Evolutionary conservation across 139 green algal genomes (phyloP).

Genomic region (Tetratostichococcus sp.): DNA sequence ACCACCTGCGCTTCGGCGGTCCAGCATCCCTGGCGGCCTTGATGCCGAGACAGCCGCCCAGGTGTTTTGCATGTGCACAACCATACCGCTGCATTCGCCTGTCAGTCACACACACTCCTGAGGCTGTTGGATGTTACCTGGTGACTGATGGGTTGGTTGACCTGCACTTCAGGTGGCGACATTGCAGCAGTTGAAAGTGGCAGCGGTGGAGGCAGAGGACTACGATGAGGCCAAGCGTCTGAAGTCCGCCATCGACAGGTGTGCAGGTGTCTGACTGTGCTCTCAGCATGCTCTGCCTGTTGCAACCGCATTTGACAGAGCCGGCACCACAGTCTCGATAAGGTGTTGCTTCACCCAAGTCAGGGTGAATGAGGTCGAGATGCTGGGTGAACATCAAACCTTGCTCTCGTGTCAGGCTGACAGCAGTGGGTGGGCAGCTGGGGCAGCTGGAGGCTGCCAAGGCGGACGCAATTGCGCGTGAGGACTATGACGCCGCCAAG

Average conservation of each 20-base stretch:
- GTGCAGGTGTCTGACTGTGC: no score
- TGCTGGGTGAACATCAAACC: no score
- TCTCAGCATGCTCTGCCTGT: no score
- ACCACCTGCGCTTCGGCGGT: no score
- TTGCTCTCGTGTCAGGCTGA: background rate
- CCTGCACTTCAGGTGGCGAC: slow-evolving; percentile 57
- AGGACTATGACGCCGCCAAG: slow-evolving; percentile 95
- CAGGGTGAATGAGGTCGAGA: no score
- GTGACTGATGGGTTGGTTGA: no score
- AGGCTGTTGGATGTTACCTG: no score
- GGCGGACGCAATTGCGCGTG: slow-evolving; percentile 10
- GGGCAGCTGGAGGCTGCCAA: slow-evolving; percentile 20
- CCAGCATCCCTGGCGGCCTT: background rate
- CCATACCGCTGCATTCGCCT: no score
- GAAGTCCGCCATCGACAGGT: slow-evolving; percentile 40
- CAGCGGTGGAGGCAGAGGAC: slow-evolving; percentile 79
- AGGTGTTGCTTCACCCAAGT: no score
- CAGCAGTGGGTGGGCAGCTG: slow-evolving; percentile 21
- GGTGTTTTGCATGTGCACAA: background rate
- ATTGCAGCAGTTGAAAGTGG: slow-evolving; percentile 63
- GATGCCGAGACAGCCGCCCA: background rate
- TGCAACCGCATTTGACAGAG: no score
- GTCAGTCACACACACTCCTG: no score
- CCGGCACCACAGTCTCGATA: no score
- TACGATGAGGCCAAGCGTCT: slow-evolving; percentile 94